These are phyloP conservation scores for Nakazawaea pomicola DNA, from an alignment of 805 yeast genomes.

Conservation along the genomic window DNA sequence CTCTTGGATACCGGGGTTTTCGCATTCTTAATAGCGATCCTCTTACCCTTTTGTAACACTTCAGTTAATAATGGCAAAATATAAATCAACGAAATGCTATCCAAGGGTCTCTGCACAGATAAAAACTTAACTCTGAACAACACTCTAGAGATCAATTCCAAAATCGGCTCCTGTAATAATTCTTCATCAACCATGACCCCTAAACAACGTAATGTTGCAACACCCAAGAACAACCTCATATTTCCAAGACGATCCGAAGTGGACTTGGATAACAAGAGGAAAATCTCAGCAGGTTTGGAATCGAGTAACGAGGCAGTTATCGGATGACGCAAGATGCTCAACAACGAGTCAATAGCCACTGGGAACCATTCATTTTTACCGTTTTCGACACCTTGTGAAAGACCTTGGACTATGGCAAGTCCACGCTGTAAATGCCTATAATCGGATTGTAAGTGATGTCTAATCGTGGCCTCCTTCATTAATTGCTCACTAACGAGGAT, in stretches of 20 bases:
- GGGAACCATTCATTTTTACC: conserved; percentile 72
- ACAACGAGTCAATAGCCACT: conserved; percentile 46
- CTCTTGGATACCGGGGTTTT: conserved; percentile 46
- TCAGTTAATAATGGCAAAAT: conserved; percentile 68
- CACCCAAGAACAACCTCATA: conserved; percentile 53
- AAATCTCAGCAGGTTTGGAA: conserved; percentile 38
- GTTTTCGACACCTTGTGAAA: conserved; percentile 59
- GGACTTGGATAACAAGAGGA: conserved; percentile 48
- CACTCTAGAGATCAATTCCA: conserved; percentile 55
- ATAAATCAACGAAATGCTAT: conserved; percentile 63
- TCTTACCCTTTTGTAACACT: conserved; percentile 64
- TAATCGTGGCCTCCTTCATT: conserved; percentile 51
- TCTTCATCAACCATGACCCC: conserved; percentile 40
- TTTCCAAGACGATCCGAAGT: conserved; percentile 47
- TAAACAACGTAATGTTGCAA: conserved; percentile 60
- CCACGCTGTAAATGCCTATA: conserved; percentile 41
- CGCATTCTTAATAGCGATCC: conserved; percentile 46
- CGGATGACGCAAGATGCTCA: conserved; percentile 37
- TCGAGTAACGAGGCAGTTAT: conserved; percentile 19
- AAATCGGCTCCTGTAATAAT: conserved; percentile 45
- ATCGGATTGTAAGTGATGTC: conserved; percentile 37
- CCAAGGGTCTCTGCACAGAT: conserved; percentile 68
- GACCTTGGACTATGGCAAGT: conserved; percentile 44
- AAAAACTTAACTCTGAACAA: conserved; percentile 72
- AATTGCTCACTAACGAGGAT: conserved; percentile 56